Percentiles rank a stretch among this genome's conserved stretches.
Evolutionary conservation across 2,329 filamentous ascomycete species (phyloP).

Genomic region (Phaeophleospora eucalypticola): DNA sequence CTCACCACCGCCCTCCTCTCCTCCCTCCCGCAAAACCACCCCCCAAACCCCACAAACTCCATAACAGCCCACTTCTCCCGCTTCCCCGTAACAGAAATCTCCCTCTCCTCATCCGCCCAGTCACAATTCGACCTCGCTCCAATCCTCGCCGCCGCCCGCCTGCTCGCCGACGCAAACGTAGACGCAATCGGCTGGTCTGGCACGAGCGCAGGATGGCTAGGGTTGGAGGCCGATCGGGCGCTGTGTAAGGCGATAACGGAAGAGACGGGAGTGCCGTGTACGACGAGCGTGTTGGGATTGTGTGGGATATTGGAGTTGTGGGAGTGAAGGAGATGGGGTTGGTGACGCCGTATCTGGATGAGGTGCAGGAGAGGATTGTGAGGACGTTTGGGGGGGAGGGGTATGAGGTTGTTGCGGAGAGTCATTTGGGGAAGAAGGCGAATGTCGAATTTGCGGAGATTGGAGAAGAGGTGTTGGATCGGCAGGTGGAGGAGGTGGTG

Average conservation of each 20-base stretch:
- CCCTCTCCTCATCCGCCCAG: constrained; percentile 32
- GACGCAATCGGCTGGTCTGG: constrained; percentile 32
- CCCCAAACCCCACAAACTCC: no score
- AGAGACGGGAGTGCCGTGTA: constrained; percentile 38
- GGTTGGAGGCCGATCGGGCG: constrained; percentile 32
- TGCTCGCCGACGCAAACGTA: constrained; percentile 30
- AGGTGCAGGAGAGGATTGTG: constrained; percentile 39
- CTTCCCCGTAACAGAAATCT: constrained; percentile 41
- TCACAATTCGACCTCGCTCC: constrained; percentile 33
- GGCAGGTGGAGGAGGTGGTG: constrained; percentile 29
- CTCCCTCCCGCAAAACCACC: constrained; percentile 26
- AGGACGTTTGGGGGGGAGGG: constrained; percentile 35
- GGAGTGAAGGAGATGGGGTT: constrained; percentile 25
- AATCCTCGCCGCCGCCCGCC: constrained; percentile 27
- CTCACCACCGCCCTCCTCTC: constrained; percentile 38
- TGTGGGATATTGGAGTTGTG: constrained; percentile 34
- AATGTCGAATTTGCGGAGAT: constrained; percentile 40
- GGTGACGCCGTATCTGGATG: constrained; percentile 42
- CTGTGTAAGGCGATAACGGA: constrained; percentile 38
- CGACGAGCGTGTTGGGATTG: constrained; percentile 41
- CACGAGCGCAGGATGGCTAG: constrained; percentile 27
- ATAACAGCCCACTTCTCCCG: constrained; percentile 43
- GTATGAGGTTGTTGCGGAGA: constrained; percentile 32
- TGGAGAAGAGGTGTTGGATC: constrained; percentile 29
- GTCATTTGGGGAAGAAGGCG: constrained; percentile 34